Evolutionary conservation across 1,284 basidiomycete species (phyloP).

Genomic region (Golubevia pallescens): DNA sequence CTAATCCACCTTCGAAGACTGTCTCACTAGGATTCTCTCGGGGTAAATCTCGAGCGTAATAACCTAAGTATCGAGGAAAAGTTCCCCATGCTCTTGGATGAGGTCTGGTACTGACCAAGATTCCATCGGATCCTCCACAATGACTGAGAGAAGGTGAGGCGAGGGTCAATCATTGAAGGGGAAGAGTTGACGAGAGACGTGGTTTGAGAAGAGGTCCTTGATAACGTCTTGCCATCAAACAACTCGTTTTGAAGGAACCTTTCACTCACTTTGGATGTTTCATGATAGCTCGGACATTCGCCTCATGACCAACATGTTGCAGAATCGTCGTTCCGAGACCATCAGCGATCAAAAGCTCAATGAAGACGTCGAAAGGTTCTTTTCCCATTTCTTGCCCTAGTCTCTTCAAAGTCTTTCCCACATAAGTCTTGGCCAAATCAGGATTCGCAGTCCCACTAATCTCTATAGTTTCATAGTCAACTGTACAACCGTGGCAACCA

Average conservation of each 20-base stretch:
- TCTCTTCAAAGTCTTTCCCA: constrained; percentile 23
- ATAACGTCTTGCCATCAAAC: constrained; percentile 52
- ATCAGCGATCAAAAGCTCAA: constrained; percentile 60
- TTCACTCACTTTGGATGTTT: constrained; percentile 54
- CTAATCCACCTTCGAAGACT: constrained; percentile 3
- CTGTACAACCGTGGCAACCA: constrained; percentile 64
- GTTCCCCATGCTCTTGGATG: constrained; percentile 49
- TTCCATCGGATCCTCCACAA: constrained; percentile 6
- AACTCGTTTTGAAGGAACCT: constrained; percentile 28
- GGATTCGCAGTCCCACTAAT: constrained; percentile 18
- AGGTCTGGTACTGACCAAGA: constrained; percentile 1
- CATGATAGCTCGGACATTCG: constrained; percentile 64
- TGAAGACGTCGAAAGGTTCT: constrained; percentile 48
- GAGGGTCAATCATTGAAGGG: not conserved
- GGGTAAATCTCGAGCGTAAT: constrained; percentile 33
- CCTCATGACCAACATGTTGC: constrained; percentile 65
- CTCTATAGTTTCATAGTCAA: constrained; percentile 62
- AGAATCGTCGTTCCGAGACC: constrained; percentile 56
- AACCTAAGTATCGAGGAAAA: constrained; percentile 56
- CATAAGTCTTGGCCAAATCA: constrained; percentile 47
- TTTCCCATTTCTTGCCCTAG: constrained; percentile 18
- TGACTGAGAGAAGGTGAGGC: not conserved
- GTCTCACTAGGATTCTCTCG: not conserved
- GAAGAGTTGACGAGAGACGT: not conserved
- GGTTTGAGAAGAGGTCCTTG: constrained; percentile 20